Evolutionary conservation across 1,139 yeast genomes (phyloP), one percentile per base, ranked within the genome.

Genomic region (Suhomyces bokatorum): DNA sequence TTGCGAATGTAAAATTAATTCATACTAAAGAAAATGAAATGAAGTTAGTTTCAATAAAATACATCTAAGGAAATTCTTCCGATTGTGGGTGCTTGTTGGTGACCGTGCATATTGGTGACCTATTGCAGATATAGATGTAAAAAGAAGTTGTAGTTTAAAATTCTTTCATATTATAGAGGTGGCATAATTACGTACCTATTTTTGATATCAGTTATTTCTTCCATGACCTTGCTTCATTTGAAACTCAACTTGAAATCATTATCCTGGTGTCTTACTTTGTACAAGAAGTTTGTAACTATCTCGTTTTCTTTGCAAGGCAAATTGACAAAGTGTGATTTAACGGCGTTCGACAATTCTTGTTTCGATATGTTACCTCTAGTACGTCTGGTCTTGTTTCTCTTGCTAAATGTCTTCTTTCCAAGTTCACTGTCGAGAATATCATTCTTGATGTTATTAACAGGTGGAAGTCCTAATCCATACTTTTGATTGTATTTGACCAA

Each of bases 291-390:
- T 35, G 93, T 85, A 35, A 88, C 80, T 34, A 83, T 79, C 56
- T 88, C 96, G 51, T 84, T 83, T 57, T 88, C 96, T 51, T 86
- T 78, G 4, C 80, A 80, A n/a, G 79, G 78, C 43, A 81, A 77
- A 34, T 70, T 72, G 53, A 72, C 50, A 51, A 87, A 86, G 60
- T 88, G 95, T 45, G 75, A 78, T 62, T 82, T 81, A 31, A 81
- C 76, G 11, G 73, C 73, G 9, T 63, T 64, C 0, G 87, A 83
- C 37, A 81, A 69, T 53, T 82, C 87, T 12, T 64, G 64, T 55
- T 82, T 83, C 44, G 80, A 58, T 14, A 81, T 70, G 11, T 53
- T 50, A 6, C 49, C 48, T 11, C 49, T 39, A n/a, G 45, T 15
- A 24, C 42, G 47, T 35, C 82, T 69, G 37, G 66, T 64, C 36